phyloP scores from a whole-genome alignment of 1,284 basidiomycete genomes.

The Puccinia novopanici region DNA sequence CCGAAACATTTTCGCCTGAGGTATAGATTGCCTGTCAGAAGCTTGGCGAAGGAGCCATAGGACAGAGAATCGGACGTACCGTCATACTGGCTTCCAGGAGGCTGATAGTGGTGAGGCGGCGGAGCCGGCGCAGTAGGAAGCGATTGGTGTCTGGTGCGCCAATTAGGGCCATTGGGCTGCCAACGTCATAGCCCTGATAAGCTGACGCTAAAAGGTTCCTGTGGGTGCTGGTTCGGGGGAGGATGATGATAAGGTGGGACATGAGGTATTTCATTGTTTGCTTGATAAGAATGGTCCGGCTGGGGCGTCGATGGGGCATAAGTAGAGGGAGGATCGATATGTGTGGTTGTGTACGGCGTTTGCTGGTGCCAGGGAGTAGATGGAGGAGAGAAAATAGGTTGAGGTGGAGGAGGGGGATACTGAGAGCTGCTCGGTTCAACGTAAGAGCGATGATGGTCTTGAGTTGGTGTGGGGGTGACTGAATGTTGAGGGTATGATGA shows the following conservation, averaged over 20 bases:
- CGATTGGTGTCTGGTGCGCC: slow-evolving; percentile 44
- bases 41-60: background rate
- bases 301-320: slow-evolving; percentile 18
- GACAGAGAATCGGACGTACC: background rate
- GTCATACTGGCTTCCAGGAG: background rate
- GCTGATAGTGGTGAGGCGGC: slow-evolving; percentile 17
- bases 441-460: slow-evolving; percentile 20
- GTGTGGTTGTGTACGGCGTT: background rate
- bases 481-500: slow-evolving; percentile 26
- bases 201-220: background rate
- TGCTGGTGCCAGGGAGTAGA: slow-evolving; percentile 42
- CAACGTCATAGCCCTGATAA: slow-evolving; percentile 4
- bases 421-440: background rate
- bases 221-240: background rate
- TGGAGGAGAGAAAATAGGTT: slow-evolving; percentile 45
- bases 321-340: slow-evolving; percentile 21
- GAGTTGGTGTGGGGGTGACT: background rate
- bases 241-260: background rate
- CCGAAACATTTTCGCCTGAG: background rate
- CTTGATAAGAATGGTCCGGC: slow-evolving; percentile 1
- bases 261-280: background rate
- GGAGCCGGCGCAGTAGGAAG: slow-evolving; percentile 30
- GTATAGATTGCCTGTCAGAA: background rate
- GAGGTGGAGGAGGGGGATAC: slow-evolving; percentile 19
- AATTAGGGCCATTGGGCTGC: background rate